phyloP scores from a whole-genome alignment of 2,329 filamentous ascomycete species.

The Arthroderma uncinatum region DNA sequence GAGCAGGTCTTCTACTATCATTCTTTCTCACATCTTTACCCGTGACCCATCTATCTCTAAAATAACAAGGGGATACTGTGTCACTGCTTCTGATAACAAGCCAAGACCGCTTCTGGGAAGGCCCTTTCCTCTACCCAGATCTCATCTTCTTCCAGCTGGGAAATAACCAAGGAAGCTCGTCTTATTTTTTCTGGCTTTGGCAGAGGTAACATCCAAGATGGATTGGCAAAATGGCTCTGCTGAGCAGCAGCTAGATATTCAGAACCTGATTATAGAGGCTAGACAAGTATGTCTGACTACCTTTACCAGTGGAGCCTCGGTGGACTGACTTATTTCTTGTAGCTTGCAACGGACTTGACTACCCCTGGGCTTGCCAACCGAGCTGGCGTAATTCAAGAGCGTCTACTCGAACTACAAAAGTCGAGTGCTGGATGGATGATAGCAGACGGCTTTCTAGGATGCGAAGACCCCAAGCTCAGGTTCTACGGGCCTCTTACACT shows the following conservation, averaged over 20 bases:
- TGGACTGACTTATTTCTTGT: not conserved
- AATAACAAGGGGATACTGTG: not conserved
- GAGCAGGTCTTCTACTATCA: not conserved
- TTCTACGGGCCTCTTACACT: constrained; percentile 92
- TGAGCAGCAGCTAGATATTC: not conserved
- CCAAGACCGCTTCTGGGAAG: not conserved
- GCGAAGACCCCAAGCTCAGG: constrained; percentile 61
- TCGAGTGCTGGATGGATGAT: constrained; percentile 76
- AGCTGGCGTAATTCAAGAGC: constrained; percentile 53
- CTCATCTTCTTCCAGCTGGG: not conserved
- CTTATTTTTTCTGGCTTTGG: no score
- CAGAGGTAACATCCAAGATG: not conserved
- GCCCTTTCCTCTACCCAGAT: not conserved
- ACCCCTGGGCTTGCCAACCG: constrained; percentile 35
- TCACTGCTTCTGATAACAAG: constrained; percentile 2
- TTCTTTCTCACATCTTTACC: not conserved
- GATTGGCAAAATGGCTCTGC: not conserved
- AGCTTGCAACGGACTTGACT: constrained; percentile 34
- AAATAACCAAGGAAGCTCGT: not conserved
- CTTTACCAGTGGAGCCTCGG: not conserved
- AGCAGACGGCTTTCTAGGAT: constrained; percentile 61
- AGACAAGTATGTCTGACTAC: constrained; percentile 6
- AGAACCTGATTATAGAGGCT: constrained; percentile 7
- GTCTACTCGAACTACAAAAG: constrained; percentile 66
- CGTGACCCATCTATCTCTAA: not conserved